Evolutionary conservation across 2,329 filamentous ascomycete genomes (phyloP), one percentile per base, ranked within the genome.

Genomic region (Botrytis galanthina): DNA sequence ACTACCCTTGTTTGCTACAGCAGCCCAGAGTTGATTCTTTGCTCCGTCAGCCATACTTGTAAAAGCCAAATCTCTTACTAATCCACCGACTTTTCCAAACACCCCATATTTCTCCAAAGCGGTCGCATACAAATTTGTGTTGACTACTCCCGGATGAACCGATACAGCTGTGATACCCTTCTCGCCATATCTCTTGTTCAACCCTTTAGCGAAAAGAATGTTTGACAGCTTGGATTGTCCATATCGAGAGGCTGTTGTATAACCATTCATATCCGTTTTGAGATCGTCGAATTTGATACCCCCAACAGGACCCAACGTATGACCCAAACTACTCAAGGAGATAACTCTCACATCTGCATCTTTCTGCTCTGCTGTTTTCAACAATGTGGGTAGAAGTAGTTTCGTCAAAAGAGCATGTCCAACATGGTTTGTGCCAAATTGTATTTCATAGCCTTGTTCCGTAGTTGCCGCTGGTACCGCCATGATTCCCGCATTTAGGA

Each of bases 201-300:
- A 74, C 61, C 84, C 81, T 16, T 79, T 78, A 4, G 83, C 80
- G 76, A 83, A 85, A 6, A 86, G 78, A 12, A 86, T 77, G 73
- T 86, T 84, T 0, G 86, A 85, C 7, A 87, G 78, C 77, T 87
- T 87, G 73, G 81, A 83, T 75, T 86, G 84, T 0, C 83, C 85
- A 75, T 85, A 85, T 20, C 82, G 79, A 14, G 66, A 57, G 22
- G 57, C 2, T 48, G 68, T 73, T 9, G 32, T 14, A 32, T 68
- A 60, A n/a, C 37, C 51, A n/a, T 39, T 61, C 71, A 73, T 73
- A 29, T 69, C 46, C 0, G 71, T 67, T 61, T 73, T 74, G 8
- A 76, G 46, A 26, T 68, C 62, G 12, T 73, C 69, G 48, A 84
- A 82, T n/a, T 76, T 51, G 64, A 84, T 81, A 9, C 74, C 76